These are phyloP conservation scores for Cladosporium cucumerinum DNA, from an alignment of 2,329 filamentous ascomycete species.

Conservation along the genomic window DNA sequence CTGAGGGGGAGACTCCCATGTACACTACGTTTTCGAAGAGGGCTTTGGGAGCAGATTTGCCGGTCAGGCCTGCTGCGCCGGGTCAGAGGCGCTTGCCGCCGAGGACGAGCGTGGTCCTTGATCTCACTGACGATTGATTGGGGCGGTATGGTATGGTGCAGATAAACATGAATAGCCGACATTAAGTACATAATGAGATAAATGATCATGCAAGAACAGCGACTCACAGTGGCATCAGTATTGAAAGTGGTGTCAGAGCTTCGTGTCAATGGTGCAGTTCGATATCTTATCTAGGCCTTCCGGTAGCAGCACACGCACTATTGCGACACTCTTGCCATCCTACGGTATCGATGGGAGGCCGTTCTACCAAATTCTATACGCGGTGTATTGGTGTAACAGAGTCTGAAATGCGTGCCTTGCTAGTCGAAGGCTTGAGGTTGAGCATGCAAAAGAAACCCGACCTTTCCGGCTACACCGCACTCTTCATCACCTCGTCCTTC, in stretches of 20 bases:
- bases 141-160: neutral
- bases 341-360: neutral
- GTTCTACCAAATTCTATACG: neutral
- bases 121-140: neutral
- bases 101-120: neutral
- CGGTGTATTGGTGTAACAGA: neutral
- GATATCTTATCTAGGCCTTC: neutral
- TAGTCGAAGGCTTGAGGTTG: neutral
- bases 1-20: neutral
- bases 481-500: conserved; percentile 27
- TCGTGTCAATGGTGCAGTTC: neutral
- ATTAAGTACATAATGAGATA: conserved; percentile 11
- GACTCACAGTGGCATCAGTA: neutral
- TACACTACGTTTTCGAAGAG: neutral
- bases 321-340: neutral
- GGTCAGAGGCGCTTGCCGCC: neutral
- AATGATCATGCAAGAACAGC: neutral
- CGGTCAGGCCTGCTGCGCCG: neutral
- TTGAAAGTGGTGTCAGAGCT: neutral
- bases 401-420: neutral
- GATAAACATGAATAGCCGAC: neutral
- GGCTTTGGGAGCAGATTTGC: neutral
- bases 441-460: neutral
- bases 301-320: neutral
- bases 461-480: conserved; percentile 32